phyloP scores from a whole-genome alignment of 2,329 filamentous ascomycete species.

The Talaromyces amestolkiae region DNA sequence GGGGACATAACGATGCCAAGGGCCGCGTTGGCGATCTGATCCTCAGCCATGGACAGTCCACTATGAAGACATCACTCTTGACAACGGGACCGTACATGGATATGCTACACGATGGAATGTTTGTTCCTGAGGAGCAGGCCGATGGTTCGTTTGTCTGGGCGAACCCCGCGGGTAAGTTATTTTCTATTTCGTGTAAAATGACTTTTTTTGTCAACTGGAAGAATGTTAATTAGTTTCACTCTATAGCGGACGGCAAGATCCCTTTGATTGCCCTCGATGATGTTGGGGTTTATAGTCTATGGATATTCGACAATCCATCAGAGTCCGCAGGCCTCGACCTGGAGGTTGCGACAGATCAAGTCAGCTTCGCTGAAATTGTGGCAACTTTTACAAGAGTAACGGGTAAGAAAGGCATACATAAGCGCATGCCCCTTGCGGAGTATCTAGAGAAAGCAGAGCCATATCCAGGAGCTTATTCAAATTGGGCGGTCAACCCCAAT shows the following conservation, averaged over 20 bases:
- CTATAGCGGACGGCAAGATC: conserved; percentile 16
- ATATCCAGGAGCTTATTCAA: conserved; percentile 14
- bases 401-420: conserved; percentile 14
- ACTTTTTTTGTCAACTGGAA: not conserved
- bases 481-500: conserved; percentile 4
- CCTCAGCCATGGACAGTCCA: conserved; percentile 12
- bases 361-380: conserved; percentile 15
- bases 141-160: conserved; percentile 23
- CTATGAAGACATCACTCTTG: conserved; percentile 31
- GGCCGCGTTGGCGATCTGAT: conserved; percentile 17
- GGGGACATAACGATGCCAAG: conserved; percentile 15
- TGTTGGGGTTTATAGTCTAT: conserved; percentile 22
- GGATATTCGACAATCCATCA: conserved; percentile 23
- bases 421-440: conserved; percentile 6
- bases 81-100: conserved; percentile 50
- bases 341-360: conserved; percentile 22
- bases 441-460: conserved; percentile 16
- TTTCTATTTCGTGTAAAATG: not conserved
- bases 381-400: conserved; percentile 12
- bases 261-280: conserved; percentile 24
- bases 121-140: conserved; percentile 19
- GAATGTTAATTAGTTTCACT: not conserved
- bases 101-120: conserved; percentile 32
- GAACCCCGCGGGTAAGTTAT: conserved; percentile 10
- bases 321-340: conserved; percentile 22